phyloP scores from a whole-genome alignment of 352 stramenopile species.

The Phytopythium oedochilum region DNA sequence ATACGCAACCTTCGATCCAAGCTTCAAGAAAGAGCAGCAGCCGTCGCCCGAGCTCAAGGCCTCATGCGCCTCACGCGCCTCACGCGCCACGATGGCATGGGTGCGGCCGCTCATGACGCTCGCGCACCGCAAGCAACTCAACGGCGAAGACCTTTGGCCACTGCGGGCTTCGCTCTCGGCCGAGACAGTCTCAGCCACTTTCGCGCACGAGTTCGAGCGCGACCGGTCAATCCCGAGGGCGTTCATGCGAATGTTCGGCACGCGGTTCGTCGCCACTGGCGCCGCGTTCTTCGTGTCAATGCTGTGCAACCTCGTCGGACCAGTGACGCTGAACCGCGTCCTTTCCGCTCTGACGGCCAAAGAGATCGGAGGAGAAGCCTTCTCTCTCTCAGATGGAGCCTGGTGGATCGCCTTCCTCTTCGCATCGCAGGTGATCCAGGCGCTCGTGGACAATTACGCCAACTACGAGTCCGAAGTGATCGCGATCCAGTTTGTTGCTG shows the following conservation, averaged over 20 bases:
- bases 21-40: no score
- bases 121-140: constrained; percentile 39
- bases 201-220: constrained; percentile 18
- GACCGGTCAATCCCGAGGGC: constrained; percentile 27
- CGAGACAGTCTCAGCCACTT: constrained; percentile 6
- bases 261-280: constrained; percentile 32
- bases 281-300: constrained; percentile 38
- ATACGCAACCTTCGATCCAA: constrained; percentile 2
- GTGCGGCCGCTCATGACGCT: constrained; percentile 40
- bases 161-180: constrained; percentile 15
- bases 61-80: constrained; percentile 24
- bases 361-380: constrained; percentile 12
- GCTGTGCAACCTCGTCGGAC: constrained; percentile 45
- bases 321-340: constrained; percentile 36
- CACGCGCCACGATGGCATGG: constrained; percentile 41
- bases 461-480: constrained; percentile 45
- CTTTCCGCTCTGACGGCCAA: constrained; percentile 17
- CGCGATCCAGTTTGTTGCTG: constrained; percentile 45
- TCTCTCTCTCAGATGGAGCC: constrained; percentile 13
- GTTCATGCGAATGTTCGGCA: constrained; percentile 27
- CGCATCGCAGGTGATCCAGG: constrained; percentile 43
- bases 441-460: constrained; percentile 41
- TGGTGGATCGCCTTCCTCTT: constrained; percentile 43
- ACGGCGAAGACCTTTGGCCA: constrained; percentile 36
- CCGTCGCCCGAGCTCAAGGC: neutral